Conservation (phyloP, 805 yeast genomes). For the Wickerhamiella dianesei region DNA sequence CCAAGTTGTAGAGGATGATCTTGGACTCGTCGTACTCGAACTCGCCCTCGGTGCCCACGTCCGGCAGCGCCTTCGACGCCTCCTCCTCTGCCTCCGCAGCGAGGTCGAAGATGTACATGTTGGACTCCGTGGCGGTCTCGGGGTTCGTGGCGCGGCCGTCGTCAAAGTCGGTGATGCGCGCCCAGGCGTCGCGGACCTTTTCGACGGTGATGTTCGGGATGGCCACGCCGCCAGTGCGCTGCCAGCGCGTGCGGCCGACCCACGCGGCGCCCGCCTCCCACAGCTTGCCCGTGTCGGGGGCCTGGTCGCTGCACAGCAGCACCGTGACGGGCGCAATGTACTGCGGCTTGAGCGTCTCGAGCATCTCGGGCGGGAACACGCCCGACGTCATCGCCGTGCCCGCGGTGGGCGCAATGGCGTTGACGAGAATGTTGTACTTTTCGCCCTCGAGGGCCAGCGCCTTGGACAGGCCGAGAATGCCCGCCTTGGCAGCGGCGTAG, state of each 20-base stretch:
- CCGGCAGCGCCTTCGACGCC: slow-evolving; percentile 32
- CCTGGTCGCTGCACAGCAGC: slow-evolving; percentile 58
- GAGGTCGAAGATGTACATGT: slow-evolving; percentile 54
- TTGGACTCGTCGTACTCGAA: slow-evolving; percentile 55
- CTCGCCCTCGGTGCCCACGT: slow-evolving; percentile 35
- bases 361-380: slow-evolving; percentile 65
- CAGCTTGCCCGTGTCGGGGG: slow-evolving; percentile 63
- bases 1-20: slow-evolving; percentile 72
- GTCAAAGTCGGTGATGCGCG: slow-evolving; percentile 49
- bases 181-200: slow-evolving; percentile 54
- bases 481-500: slow-evolving; percentile 88
- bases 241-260: slow-evolving; percentile 92
- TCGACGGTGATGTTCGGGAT: slow-evolving; percentile 48
- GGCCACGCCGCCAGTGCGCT: slow-evolving; percentile 75
- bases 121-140: slow-evolving; percentile 57
- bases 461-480: slow-evolving; percentile 69
- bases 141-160: slow-evolving; percentile 42
- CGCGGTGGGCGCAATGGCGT: slow-evolving; percentile 91
- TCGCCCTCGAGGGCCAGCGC: slow-evolving; percentile 88
- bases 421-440: slow-evolving; percentile 57
- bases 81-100: slow-evolving; percentile 31
- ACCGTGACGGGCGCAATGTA: slow-evolving; percentile 86
- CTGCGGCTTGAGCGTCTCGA: slow-evolving; percentile 70
- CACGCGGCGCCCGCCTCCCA: slow-evolving; percentile 96
- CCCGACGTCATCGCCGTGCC: slow-evolving; percentile 95